These are phyloP conservation scores for Tylopilus felleus DNA, from an alignment of 768 basidiomycete genomes.

Conservation along the genomic window DNA sequence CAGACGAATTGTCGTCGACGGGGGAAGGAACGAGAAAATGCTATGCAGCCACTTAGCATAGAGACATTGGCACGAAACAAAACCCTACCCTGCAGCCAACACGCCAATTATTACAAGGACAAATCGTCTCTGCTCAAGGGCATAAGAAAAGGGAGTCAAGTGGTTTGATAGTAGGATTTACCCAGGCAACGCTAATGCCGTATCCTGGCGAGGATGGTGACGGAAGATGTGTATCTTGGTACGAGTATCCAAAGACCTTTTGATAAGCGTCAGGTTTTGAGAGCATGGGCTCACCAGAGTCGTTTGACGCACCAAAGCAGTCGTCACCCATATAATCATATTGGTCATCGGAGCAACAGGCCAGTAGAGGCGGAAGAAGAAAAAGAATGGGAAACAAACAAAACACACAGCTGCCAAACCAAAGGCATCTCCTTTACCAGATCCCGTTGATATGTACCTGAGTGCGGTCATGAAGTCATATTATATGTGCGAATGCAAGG, in stretches of 20 bases:
- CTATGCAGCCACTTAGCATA: conserved; percentile 33
- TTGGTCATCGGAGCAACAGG: conserved; percentile 70
- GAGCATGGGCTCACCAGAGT: not conserved
- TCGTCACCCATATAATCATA: conserved; percentile 64
- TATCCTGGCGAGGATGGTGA: conserved; percentile 50
- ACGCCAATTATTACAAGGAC: conserved; percentile 70
- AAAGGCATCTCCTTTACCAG: conserved; percentile 56
- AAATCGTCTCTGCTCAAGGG: conserved; percentile 52
- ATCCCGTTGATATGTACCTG: conserved; percentile 71
- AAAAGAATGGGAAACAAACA: conserved; percentile 70
- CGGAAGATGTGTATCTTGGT: conserved; percentile 52
- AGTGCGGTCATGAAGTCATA: not conserved
- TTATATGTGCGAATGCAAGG: not conserved
- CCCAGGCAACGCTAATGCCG: conserved; percentile 71
- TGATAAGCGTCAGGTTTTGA: not conserved
- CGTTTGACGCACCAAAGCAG: conserved; percentile 45
- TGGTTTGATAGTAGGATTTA: conserved; percentile 22
- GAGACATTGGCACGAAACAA: not conserved
- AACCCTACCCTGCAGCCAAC: conserved; percentile 66
- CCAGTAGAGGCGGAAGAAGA: conserved; percentile 67
- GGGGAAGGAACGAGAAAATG: conserved; percentile 64
- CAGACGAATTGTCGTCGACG: conserved; percentile 64
- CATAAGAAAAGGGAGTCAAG: not conserved
- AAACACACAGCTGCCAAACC: conserved; percentile 67
- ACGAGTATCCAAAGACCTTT: conserved; percentile 73